Evolutionary conservation across 768 basidiomycete species (phyloP), one percentile per base, ranked within the genome.

Genomic region (Amanita muscaria): DNA sequence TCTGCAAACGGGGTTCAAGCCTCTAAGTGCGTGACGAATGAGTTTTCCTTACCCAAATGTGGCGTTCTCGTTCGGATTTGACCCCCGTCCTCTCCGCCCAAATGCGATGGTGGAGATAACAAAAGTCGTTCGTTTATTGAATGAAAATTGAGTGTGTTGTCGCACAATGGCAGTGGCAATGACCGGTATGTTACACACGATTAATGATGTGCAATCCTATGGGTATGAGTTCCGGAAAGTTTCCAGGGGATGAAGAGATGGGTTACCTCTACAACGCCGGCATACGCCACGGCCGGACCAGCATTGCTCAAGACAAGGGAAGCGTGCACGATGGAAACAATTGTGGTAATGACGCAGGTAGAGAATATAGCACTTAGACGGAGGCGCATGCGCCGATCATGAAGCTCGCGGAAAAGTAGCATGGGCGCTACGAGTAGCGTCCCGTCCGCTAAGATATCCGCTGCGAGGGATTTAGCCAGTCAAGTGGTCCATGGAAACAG

Each of bases 351-450:
- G 46, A 76, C 66, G 42, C 73, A 74, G 8, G 77, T 67, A 12
- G 76, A 76, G 55, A 79, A 77, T 36, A 76, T 72, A 40, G 74
- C 53, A 47, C 70, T 63, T 27, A 72, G 60, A 15, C 66, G 66
- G 1, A 61, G 55, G 4, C 70, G 67, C 2, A 76, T 52, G 18
- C 49, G 51, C 12, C 53, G 59, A 42, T 70, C 66, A 16, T 59
- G 61, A 18, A 77, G 61, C 18, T 63, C 58, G 49, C 62, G 57
- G 27, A 80, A 65, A 3, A 78, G 59, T 15, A 65, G 60, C 2
- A 76, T 46, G 0, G 77, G 76, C 1, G 72, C 60, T 7, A 58
- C 37, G 27, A 77, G 63, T 35, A 79, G 64, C 21, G 73, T 57
- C 12, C 59, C 18, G 48, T 76, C 75, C 0, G 75, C 64, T 15